Evolutionary conservation across 345 rosid species (phyloP).

Genomic region (Erucastrum elatum): DNA sequence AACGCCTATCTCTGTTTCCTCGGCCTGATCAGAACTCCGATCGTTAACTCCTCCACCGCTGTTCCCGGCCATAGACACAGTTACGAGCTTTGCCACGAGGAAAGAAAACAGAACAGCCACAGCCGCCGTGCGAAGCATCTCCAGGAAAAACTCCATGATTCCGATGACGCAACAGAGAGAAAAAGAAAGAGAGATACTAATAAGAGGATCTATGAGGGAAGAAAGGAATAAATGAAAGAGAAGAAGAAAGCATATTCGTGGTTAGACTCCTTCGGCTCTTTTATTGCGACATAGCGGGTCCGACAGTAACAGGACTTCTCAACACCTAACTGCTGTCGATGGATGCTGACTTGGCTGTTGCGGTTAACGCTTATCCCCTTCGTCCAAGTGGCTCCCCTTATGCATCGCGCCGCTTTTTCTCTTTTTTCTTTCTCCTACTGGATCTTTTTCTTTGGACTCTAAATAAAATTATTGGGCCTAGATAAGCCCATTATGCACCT

Average conservation of each 20-base stretch:
- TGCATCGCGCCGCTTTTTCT: constrained; percentile 16
- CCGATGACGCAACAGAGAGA: background rate
- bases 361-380: constrained; percentile 33
- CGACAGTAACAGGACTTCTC: constrained; percentile 10
- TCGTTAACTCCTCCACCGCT: too few relatives aligned
- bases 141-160: constrained; percentile 67
- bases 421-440: background rate
- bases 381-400: background rate
- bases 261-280: background rate
- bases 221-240: constrained; percentile 7
- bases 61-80: constrained; percentile 41
- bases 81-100: constrained; percentile 65
- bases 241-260: constrained; percentile 64
- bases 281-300: constrained; percentile 17
- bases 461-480: background rate
- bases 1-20: constrained; percentile 18
- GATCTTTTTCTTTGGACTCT: background rate
- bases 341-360: constrained; percentile 38
- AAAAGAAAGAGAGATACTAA: background rate
- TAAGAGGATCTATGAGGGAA: background rate
- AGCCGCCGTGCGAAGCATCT: constrained; percentile 58
- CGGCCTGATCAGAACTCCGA: background rate
- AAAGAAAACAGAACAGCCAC: constrained; percentile 64
- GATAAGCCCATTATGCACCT: too few relatives aligned
- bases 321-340: constrained; percentile 25